Percentiles rank a stretch among this genome's conserved stretches.
phyloP scores from a whole-genome alignment of 441 rosid genomes.

The Erysimum cheiri region DNA sequence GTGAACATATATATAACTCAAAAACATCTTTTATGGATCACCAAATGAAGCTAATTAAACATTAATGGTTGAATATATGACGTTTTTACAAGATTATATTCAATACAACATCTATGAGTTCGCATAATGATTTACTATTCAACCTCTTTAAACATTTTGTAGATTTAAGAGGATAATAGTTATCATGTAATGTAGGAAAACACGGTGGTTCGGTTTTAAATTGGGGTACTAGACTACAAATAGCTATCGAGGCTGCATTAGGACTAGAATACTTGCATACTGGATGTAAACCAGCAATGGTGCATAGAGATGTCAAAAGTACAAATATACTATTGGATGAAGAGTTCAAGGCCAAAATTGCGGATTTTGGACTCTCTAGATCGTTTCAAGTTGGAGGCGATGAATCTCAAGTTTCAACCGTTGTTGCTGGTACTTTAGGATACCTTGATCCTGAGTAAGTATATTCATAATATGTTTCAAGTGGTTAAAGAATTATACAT shows the following conservation, averaged over 20 bases:
- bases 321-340: conserved; percentile 54
- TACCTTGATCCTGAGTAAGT: conserved; percentile 62
- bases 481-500: neutral
- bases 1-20: conserved; percentile 16
- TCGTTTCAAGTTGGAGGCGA: conserved; percentile 36
- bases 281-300: conserved; percentile 66
- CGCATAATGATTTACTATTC: neutral
- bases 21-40: neutral
- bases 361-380: conserved; percentile 63
- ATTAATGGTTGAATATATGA: neutral
- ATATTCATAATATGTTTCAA: neutral
- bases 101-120: neutral
- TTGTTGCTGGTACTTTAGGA: conserved; percentile 57
- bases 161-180: neutral
- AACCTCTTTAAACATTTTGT: neutral
- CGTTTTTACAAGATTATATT: neutral
- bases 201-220: conserved; percentile 21
- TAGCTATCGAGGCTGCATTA: conserved; percentile 40
- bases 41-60: neutral
- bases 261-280: conserved; percentile 62
- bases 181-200: conserved; percentile 24
- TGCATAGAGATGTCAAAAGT: conserved; percentile 64
- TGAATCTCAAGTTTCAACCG: conserved; percentile 42
- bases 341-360: conserved; percentile 55
- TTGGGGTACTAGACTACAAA: conserved; percentile 30